Base-by-base conservation (phyloP, 345 rosid species). In the Populus davidiana region DNA sequence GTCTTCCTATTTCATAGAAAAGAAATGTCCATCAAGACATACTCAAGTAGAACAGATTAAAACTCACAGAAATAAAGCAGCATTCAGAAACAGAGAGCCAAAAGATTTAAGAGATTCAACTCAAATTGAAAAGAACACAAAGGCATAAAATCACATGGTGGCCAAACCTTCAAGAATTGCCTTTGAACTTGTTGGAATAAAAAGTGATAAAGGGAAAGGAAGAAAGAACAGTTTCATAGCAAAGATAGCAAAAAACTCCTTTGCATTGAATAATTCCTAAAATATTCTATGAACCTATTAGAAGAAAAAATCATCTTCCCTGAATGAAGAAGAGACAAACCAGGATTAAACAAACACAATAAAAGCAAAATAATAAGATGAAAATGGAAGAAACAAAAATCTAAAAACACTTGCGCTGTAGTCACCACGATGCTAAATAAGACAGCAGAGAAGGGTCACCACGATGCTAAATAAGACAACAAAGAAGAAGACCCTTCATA, bases 1-100 rank as follows among this genome's bases (percentile, higher is more conserved):
- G 69, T 81, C 85, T 72, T 81, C 87, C 87, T 88, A 72, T 67
- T 16, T 52, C 56, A 66, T 5, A 1, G 41, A 75, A 71, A 75
- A 65, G 38, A 62, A 73, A 72, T 68, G 56, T 59, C 52, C 38
- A 41, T 73, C 56, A 81, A 72, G 41, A 31, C 67, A 23, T 2
- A 23, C 31, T 33, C 56, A 62, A 14, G 29, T 10, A 20, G 27
- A 44, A 39, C 9, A 29, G 21, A 39, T 1, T 61, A 72, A 10
- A n/a, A 54, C 36, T 5, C 47, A 56, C 10, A 13, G 9, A 64
- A 36, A 63, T n/a, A 31, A 50, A 10, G 18, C 31, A n/a, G 72
- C 13, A 62, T 38, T 12, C 8, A 7, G 62, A 47, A 47, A 21
- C 35, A 13, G 49, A 27, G 33, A 47, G 35, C 12, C 23, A 65